phyloP scores from a whole-genome alignment of 805 yeast species.

The Brettanomyces sp. region DNA sequence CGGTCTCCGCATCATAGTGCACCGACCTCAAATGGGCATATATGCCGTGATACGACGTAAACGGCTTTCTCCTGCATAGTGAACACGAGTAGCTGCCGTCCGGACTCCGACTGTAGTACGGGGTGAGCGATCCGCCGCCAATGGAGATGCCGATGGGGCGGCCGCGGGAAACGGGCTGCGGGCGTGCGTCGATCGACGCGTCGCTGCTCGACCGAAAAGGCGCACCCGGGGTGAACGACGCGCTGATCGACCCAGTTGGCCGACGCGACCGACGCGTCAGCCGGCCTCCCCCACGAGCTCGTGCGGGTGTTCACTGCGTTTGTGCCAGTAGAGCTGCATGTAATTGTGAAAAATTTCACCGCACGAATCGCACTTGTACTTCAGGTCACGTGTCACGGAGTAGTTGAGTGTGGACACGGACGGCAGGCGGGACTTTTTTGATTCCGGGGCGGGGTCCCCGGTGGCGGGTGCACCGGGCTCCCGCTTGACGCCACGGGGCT shows the following conservation, averaged over 20 bases:
- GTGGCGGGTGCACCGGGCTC: too few relatives aligned
- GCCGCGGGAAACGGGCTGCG: neutral
- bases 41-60: slow-evolving; percentile 16
- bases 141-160: neutral
- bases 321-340: too few relatives aligned
- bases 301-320: too few relatives aligned
- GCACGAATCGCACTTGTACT: slow-evolving; percentile 2
- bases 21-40: slow-evolving; percentile 15
- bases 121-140: neutral
- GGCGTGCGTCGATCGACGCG: neutral
- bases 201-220: neutral
- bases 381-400: neutral
- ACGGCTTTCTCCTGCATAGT: slow-evolving; percentile 5
- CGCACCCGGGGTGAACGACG: too few relatives aligned
- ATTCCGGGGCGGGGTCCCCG: too few relatives aligned
- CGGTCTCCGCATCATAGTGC: slow-evolving; percentile 13
- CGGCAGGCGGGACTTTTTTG: too few relatives aligned
- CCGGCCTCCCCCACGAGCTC: too few relatives aligned
- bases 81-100: neutral
- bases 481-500: too few relatives aligned
- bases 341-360: too few relatives aligned
- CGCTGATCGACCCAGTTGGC: too few relatives aligned
- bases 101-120: neutral
- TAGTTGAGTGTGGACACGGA: neutral
- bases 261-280: too few relatives aligned